Conservation (phyloP, 495 filamentous ascomycete genomes). For the Niebla homalea region DNA sequence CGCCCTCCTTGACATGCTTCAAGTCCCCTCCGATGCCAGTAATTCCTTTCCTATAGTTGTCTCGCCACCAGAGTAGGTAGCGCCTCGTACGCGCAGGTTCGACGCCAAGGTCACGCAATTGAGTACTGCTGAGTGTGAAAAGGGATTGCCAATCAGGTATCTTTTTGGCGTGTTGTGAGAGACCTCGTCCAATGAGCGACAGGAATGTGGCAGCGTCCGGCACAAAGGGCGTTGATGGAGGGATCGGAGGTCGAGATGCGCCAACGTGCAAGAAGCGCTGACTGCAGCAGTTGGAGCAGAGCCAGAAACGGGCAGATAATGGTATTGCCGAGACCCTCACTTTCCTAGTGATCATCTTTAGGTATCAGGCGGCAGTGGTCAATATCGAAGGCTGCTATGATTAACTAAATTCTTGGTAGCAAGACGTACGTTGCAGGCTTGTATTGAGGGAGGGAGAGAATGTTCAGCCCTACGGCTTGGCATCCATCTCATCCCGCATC, state of each 20-base stretch:
- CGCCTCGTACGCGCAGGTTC: slow-evolving; percentile 68
- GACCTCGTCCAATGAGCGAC: slow-evolving; percentile 74
- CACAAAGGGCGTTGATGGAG: slow-evolving; percentile 65
- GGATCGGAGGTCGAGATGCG: slow-evolving; percentile 30
- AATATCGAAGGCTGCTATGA: too few species aligned
- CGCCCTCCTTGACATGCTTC: slow-evolving; percentile 56
- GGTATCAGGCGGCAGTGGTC: too few species aligned
- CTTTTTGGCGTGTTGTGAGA: slow-evolving; percentile 63
- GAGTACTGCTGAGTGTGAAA: slow-evolving; percentile 60
- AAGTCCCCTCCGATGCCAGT: slow-evolving; percentile 72
- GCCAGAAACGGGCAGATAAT: background rate
- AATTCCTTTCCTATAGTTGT: slow-evolving; percentile 62
- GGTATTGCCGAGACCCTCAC: too few species aligned
- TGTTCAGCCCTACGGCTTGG: background rate
- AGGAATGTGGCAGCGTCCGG: slow-evolving; percentile 88
- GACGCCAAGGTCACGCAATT: slow-evolving; percentile 71
- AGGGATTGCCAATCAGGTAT: slow-evolving; percentile 80
- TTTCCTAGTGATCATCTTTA: too few species aligned
- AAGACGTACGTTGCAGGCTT: too few species aligned
- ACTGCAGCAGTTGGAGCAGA: background rate
- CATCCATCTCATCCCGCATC: background rate
- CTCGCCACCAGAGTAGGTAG: slow-evolving; percentile 77
- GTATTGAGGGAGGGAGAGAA: too few species aligned
- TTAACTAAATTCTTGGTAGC: too few species aligned
- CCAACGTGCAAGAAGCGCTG: slow-evolving; percentile 1